Conservation (phyloP, 2,329 filamentous ascomycete species). For the Cercospora brassicicola region DNA sequence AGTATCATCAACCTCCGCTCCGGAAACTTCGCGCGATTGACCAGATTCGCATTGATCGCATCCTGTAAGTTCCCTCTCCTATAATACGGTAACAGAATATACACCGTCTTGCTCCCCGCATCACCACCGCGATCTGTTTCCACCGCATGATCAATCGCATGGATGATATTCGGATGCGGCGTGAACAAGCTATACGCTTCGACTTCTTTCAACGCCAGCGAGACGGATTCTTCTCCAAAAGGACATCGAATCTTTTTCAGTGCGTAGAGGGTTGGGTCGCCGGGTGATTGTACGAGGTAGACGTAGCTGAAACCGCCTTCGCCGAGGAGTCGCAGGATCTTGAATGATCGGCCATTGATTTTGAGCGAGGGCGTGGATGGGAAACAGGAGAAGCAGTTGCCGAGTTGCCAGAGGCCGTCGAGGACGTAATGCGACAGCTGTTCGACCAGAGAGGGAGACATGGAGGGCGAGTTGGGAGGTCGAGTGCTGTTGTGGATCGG, state of each 20-base stretch:
- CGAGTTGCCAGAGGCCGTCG: constrained; percentile 86
- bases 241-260: constrained; percentile 99
- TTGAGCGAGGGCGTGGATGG: constrained; percentile 90
- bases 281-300: constrained; percentile 92
- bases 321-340: constrained; percentile 88
- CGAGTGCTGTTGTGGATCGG: neutral
- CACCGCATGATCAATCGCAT: constrained; percentile 78
- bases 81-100: constrained; percentile 95
- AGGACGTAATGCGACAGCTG: constrained; percentile 63
- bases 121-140: constrained; percentile 64
- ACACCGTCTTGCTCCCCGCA: constrained; percentile 82
- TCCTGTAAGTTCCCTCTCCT: constrained; percentile 93
- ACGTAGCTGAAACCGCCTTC: constrained; percentile 99
- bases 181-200: constrained; percentile 92
- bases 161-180: constrained; percentile 81
- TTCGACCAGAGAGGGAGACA: constrained; percentile 35
- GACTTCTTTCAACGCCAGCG: constrained; percentile 92
- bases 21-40: constrained; percentile 89
- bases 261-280: constrained; percentile 79
- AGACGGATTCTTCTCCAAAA: constrained; percentile 93
- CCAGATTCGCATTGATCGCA: constrained; percentile 96
- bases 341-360: constrained; percentile 93
- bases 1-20: constrained; percentile 84
- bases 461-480: constrained; percentile 2
- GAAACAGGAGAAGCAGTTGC: constrained; percentile 95